phyloP scores from a whole-genome alignment of 768 basidiomycete genomes.

The Amyloporia xantha region DNA sequence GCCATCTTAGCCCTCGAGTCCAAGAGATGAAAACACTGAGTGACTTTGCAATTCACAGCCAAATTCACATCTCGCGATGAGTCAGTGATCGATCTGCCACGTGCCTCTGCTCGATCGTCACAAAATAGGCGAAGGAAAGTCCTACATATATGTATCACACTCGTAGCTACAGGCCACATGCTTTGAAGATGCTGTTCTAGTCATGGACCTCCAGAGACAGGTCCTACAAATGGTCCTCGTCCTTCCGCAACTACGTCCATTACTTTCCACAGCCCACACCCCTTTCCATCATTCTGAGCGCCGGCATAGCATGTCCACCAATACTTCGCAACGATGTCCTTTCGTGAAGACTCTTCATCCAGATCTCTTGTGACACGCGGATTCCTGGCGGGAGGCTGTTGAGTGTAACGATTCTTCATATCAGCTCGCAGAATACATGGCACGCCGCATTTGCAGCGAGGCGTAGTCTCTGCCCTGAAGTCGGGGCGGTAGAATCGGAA shows the following conservation, averaged over 20 bases:
- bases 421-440: conserved; percentile 69
- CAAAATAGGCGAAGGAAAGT: not conserved
- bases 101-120: not conserved
- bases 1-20: conserved; percentile 23
- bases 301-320: conserved; percentile 83
- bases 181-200: conserved; percentile 23
- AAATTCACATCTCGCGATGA: not conserved
- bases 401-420: conserved; percentile 61
- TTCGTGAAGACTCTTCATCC: not conserved
- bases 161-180: not conserved
- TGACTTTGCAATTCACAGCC: no score
- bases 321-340: conserved; percentile 43
- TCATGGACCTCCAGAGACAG: not conserved
- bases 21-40: not conserved
- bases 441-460: conserved; percentile 66
- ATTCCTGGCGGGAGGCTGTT: not conserved
- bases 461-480: conserved; percentile 58
- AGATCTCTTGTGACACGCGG: not conserved
- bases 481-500: conserved; percentile 86
- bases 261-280: conserved; percentile 68
- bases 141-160: not conserved
- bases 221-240: conserved; percentile 41
- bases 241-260: conserved; percentile 67
- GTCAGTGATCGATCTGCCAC: not conserved
- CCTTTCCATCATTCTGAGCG: conserved; percentile 79